These are phyloP conservation scores for Exophiala lecanii-corni DNA, from an alignment of 2,329 filamentous ascomycete genomes.

Conservation along the genomic window DNA sequence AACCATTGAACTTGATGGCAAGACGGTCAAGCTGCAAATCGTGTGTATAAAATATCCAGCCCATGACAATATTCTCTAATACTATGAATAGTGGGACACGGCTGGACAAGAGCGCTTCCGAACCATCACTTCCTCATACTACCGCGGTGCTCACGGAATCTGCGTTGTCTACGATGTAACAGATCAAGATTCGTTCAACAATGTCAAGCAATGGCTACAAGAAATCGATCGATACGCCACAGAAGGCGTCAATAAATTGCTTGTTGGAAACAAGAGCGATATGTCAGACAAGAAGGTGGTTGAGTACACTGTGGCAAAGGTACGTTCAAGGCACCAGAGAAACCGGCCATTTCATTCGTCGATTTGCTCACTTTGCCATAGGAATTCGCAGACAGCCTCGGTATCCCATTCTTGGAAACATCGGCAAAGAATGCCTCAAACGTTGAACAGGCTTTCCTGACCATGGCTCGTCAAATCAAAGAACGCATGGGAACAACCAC, in stretches of 20 bases:
- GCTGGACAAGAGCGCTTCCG: conserved; percentile 99
- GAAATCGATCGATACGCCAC: conserved; percentile 99
- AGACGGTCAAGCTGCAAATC: conserved; percentile 99
- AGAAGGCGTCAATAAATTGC: conserved; percentile 98
- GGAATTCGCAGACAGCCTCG: conserved; percentile 98
- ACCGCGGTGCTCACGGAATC: conserved; percentile 97
- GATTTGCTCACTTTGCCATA: no score
- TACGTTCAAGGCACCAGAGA: no score
- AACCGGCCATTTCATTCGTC: background rate
- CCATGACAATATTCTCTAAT: conserved; percentile 25
- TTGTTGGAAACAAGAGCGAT: conserved; percentile 99
- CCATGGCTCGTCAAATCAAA: conserved; percentile 99
- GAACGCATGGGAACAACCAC: conserved; percentile 97
- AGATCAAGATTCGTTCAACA: conserved; percentile 99
- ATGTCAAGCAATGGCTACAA: conserved; percentile 99
- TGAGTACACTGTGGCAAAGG: conserved; percentile 99
- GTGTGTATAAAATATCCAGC: conserved; percentile 52
- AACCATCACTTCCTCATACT: conserved; percentile 99
- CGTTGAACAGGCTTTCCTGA: conserved; percentile 99
- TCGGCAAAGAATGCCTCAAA: conserved; percentile 99
- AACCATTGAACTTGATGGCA: conserved; percentile 98
- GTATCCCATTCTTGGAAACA: conserved; percentile 98
- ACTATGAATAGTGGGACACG: conserved; percentile 78
- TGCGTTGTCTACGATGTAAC: conserved; percentile 99
- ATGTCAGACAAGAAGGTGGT: conserved; percentile 99